A percentile compares a stretch with the other conserved stretches of the same genome.
Evolutionary conservation across 1,284 basidiomycete genomes (phyloP).

Genomic region (Ustanciosporium gigantosporum): DNA sequence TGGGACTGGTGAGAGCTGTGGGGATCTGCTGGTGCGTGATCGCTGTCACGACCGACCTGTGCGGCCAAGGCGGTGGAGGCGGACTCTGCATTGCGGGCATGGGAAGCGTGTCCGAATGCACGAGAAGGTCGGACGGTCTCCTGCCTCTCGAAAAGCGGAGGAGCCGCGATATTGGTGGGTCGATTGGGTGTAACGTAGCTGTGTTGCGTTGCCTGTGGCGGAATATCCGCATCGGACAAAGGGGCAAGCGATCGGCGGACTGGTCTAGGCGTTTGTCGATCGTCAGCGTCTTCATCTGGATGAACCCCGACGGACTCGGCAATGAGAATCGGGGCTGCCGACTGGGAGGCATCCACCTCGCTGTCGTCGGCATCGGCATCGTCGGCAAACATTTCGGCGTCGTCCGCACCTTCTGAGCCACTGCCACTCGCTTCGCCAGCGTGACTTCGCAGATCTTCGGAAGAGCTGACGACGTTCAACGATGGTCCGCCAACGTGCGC

Average conservation of each 20-base stretch:
- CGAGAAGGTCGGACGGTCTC: conserved; percentile 37
- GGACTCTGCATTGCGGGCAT: conserved; percentile 15
- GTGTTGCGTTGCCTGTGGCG: background rate
- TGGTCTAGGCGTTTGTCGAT: conserved; percentile 44
- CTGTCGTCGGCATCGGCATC: conserved; percentile 44
- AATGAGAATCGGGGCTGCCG: background rate
- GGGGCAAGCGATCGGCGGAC: conserved; percentile 39
- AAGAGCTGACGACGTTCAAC: conserved; percentile 30
- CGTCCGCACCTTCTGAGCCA: conserved; percentile 54
- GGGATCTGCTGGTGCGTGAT: background rate
- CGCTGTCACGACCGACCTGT: conserved; percentile 4
- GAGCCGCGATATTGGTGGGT: conserved; percentile 20
- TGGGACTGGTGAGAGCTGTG: conserved; percentile 4
- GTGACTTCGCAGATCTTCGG: conserved; percentile 37
- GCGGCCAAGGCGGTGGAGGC: conserved; percentile 29
- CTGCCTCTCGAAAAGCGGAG: conserved; percentile 32
- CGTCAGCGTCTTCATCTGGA: conserved; percentile 17
- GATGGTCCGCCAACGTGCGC: conserved; percentile 1
- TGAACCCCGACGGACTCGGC: conserved; percentile 2
- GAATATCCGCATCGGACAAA: conserved; percentile 18
- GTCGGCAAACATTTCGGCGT: conserved; percentile 54
- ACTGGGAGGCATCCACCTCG: conserved; percentile 21
- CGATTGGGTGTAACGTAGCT: conserved; percentile 28
- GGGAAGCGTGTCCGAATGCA: conserved; percentile 11
- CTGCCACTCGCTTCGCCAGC: conserved; percentile 46